A percentile compares a stretch with the other conserved stretches of the same genome.
These are phyloP conservation scores for Arabidopsis arenosa DNA, from an alignment of 345 rosid genomes.

Conservation along the genomic window DNA sequence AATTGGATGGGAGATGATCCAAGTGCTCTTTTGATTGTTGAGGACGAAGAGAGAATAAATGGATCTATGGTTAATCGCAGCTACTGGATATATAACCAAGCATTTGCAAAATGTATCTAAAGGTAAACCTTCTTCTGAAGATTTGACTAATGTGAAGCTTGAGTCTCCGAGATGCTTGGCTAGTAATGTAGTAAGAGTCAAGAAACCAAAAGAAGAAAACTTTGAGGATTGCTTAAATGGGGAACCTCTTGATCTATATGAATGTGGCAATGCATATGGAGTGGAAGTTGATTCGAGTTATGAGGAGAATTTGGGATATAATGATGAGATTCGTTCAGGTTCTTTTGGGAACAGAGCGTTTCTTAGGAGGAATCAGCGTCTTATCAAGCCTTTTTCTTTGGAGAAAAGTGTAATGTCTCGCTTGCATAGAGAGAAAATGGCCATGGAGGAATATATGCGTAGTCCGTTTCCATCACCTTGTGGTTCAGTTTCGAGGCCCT, in stretches of 20 bases:
- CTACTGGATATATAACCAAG: constrained; percentile 68
- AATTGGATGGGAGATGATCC: constrained; percentile 22
- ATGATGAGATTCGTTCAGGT: constrained; percentile 24
- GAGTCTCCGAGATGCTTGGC: constrained; percentile 41
- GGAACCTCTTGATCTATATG: constrained; percentile 32
- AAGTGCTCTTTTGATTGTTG: constrained; percentile 16
- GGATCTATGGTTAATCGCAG: constrained; percentile 82
- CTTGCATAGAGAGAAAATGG: constrained; percentile 52
- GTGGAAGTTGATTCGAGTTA: constrained; percentile 47
- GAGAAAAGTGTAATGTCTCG: constrained; percentile 75
- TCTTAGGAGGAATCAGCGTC: constrained; percentile 50
- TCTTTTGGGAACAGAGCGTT: constrained; percentile 50
- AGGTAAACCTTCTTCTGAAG: constrained; percentile 44
- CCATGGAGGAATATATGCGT: constrained; percentile 55
- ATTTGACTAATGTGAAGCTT: constrained; percentile 43
- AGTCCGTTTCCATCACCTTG: constrained; percentile 55
- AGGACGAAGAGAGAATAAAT: constrained; percentile 40
- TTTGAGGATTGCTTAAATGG: constrained; percentile 37
- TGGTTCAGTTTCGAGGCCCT: constrained; percentile 52
- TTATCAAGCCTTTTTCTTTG: constrained; percentile 60
- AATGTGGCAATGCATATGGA: constrained; percentile 42
- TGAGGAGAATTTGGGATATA: constrained; percentile 18
- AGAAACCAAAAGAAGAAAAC: constrained; percentile 47
- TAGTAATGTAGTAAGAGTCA: constrained; percentile 37
- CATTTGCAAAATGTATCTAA: constrained; percentile 54